Evolutionary conservation across 176 grass and related monocot genomes (phyloP).

Genomic region (Avena sativa): DNA sequence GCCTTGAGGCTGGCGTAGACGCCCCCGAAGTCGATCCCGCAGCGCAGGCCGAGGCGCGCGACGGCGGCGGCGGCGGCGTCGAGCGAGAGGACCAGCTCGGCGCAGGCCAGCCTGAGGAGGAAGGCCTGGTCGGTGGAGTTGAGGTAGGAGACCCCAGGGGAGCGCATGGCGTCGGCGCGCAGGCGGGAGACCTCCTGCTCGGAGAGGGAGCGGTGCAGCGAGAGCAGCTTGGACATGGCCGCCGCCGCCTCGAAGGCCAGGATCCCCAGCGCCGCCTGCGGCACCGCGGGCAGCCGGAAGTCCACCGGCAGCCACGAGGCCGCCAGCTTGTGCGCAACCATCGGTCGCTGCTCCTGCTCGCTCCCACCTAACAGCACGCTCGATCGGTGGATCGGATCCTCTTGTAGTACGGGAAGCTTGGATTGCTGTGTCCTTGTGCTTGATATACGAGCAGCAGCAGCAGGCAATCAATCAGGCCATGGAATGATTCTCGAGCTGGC

Average conservation of each 20-base stretch:
- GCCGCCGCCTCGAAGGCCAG: conserved; percentile 86
- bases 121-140: conserved; percentile 81
- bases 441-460: background rate
- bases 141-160: conserved; percentile 80
- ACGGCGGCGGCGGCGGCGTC: conserved; percentile 61
- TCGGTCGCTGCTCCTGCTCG: conserved; percentile 6
- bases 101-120: conserved; percentile 83
- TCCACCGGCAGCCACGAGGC: conserved; percentile 52
- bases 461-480: conserved; percentile 36
- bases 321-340: conserved; percentile 62
- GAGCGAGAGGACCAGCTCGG: conserved; percentile 67
- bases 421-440: background rate
- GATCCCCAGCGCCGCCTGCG: conserved; percentile 71
- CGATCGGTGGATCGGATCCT: background rate
- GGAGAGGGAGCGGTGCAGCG: conserved; percentile 73
- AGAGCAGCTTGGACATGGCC: conserved; percentile 81
- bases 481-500: conserved; percentile 19
- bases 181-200: conserved; percentile 66
- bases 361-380: background rate
- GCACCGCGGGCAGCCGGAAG: conserved; percentile 48
- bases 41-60: conserved; percentile 65
- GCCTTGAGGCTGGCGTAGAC: conserved; percentile 65
- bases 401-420: background rate
- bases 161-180: conserved; percentile 80
- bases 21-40: conserved; percentile 61